Evolutionary conservation across 108 stramenopile genomes (phyloP), one percentile per base, ranked within the genome.

Genomic region (Cyclotella kingstonii): DNA sequence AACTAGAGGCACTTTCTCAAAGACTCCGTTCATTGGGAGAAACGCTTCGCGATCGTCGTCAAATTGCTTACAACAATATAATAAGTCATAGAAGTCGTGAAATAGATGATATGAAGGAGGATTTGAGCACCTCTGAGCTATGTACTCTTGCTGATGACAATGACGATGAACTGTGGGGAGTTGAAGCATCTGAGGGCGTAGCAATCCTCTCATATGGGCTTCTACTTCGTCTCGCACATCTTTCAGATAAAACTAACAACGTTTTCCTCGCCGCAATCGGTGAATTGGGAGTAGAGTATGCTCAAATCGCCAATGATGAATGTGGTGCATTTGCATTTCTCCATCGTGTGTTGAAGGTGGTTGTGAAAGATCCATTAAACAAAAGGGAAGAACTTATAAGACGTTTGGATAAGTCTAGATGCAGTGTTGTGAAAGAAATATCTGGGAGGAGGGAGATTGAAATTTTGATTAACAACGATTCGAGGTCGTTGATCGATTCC

Each of bases 141-240:
- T n/a, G n/a, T n/a, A n/a, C n/a, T n/a, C n/a, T n/a, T n/a, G n/a
- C n/a, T 25, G 19, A 46, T 26, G 48, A 47, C 49, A 31, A 60
- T 34, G 42, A 55, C 41, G 63, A 52, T 21, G 73, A 53, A 17
- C 33, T 70, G 25, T 53, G 42, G 71, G 64, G 72, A 21, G 52
- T 64, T 11, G 43, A 68, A 38, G 60, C 63, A 17, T 79, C 81
- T 0, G 70, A 78, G 43, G 60, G 75, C 1, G 47, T 85, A 55
- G 76, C 81, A 1, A 43, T 81, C 19, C 69, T 87, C 30, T 67
- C 84, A 23, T 81, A 78, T 65, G 87, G 84, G 38, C 60, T 89
- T 19, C 49, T 89, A 28, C 69, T 84, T n/a, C 73, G 58, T 19
- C 48, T 84, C 44, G 78, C 77, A 7, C 45, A 67, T 25, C 39